These are phyloP conservation scores for Toxicodendron radicans DNA, from an alignment of 345 rosid genomes.

Conservation along the genomic window DNA sequence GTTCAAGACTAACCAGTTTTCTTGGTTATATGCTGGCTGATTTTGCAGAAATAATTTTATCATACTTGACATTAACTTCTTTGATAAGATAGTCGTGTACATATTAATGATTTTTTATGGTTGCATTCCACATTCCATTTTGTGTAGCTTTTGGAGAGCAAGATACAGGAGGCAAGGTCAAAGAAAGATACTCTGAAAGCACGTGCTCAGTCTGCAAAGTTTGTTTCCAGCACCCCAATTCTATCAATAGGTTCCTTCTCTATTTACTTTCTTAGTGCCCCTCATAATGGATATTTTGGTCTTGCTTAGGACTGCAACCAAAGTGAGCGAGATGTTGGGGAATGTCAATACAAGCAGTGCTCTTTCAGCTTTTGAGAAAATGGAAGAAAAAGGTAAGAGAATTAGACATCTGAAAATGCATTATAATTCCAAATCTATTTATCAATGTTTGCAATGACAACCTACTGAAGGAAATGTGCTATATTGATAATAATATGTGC, in stretches of 20 bases:
- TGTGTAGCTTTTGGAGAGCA: slow-evolving; percentile 91
- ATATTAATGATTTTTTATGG: slow-evolving; percentile 20
- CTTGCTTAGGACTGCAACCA: slow-evolving; percentile 63
- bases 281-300: slow-evolving; percentile 9
- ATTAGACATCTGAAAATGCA: background rate
- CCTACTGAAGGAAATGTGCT: background rate
- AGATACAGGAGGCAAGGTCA: slow-evolving; percentile 95
- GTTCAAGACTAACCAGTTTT: background rate
- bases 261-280: slow-evolving; percentile 11
- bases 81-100: slow-evolving; percentile 10
- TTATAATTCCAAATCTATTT: background rate
- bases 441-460: background rate
- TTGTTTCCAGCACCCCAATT: slow-evolving; percentile 30
- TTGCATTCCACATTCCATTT: slow-evolving; percentile 24
- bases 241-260: slow-evolving; percentile 2
- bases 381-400: slow-evolving; percentile 80
- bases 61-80: background rate
- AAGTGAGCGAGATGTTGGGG: slow-evolving; percentile 81
- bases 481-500: background rate
- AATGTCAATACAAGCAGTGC: slow-evolving; percentile 74
- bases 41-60: background rate
- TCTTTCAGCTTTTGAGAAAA: slow-evolving; percentile 75
- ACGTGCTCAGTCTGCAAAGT: slow-evolving; percentile 88
- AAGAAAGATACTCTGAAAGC: slow-evolving; percentile 98
- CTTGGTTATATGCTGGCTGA: background rate